phyloP scores from a whole-genome alignment of 495 filamentous ascomycete genomes.

The Neurospora sp. region DNA sequence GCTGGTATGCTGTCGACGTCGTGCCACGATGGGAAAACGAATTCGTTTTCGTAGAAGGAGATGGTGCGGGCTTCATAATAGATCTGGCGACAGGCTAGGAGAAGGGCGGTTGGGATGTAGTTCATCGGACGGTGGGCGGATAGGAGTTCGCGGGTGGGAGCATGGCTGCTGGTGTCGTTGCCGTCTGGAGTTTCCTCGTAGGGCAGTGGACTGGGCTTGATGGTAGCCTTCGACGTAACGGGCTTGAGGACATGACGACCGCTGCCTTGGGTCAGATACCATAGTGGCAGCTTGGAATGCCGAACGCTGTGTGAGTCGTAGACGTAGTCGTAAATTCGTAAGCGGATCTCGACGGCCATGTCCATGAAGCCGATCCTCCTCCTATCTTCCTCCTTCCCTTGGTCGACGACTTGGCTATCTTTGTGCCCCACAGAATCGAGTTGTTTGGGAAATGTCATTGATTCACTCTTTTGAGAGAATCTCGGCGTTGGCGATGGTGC shows the following conservation, averaged over 20 bases:
- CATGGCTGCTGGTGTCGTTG: not conserved
- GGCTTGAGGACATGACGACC: conserved; percentile 17
- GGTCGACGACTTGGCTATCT: not conserved
- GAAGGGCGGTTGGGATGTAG: conserved; percentile 21
- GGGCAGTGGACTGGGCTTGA: not conserved
- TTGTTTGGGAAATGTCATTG: not conserved
- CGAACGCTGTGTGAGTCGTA: conserved; percentile 23
- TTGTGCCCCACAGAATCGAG: not conserved
- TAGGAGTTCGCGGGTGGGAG: conserved; percentile 10
- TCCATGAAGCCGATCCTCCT: conserved; percentile 13
- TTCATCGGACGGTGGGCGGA: conserved; percentile 18
- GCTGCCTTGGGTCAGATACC: conserved; percentile 20
- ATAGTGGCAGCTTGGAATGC: conserved; percentile 31
- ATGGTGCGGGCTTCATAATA: conserved; percentile 22
- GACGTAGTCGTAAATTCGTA: conserved; percentile 24
- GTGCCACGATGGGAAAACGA: conserved; percentile 27
- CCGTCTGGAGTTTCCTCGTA: not conserved
- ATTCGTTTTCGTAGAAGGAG: conserved; percentile 28
- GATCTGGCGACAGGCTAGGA: conserved; percentile 18
- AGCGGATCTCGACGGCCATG: conserved; percentile 24
- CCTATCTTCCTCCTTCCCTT: conserved; percentile 1
- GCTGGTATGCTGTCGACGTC: not conserved
- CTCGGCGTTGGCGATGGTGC: not conserved
- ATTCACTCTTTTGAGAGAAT: not conserved
- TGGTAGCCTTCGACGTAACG: conserved; percentile 1